Base-by-base conservation (phyloP, 129 eudicot species). In the Solidago caesia region DNA sequence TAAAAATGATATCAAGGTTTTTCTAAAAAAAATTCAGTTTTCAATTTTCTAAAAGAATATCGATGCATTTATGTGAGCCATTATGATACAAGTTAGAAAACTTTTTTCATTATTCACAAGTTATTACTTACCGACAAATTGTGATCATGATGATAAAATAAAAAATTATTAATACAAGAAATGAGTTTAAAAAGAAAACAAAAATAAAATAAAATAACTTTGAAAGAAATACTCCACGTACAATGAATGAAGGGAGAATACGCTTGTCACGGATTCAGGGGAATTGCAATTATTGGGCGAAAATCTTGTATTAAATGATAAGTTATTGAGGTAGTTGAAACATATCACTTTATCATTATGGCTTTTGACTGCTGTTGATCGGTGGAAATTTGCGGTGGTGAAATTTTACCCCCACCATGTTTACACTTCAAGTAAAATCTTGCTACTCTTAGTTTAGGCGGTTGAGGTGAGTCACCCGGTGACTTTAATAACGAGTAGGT, bases 211-310 rank as follows among this genome's bases (percentile, higher is more conserved):
- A 52, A 7, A 51, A 51, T 6, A 67, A 3, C 11, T 55, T 8
- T 8, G 53, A 64, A 16, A 62, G 44, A 52, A 56, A 52, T 64
- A 41, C 25, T 75, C 64, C 61, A 56, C 46, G 67, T 76, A 76
- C 74, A 67, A 68, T 77, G 69, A 77, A 77, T 77, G 81, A 68
- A 77, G 44, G 43, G 16, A 49, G 33, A 33, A 74, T 63, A 64
- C 63, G 49, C 52, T 77, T 68, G 74, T 77, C 75, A 77, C 52
- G 81, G 81, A 77, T 59, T 69, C 81, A 77, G 69, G 70, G 70
- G 75, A 68, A 46, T 15, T 57, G 75, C 81, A 68, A 58, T 77
- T 57, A 77, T 77, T 77, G 55, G 81, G 44, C 42, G 1, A 42
- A 39, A 43, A 58, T 59, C 63, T 58, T 15, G 33, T 29, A 59